These are phyloP conservation scores for Lentinula edodes DNA, from an alignment of 768 basidiomycete genomes.

Conservation along the genomic window DNA sequence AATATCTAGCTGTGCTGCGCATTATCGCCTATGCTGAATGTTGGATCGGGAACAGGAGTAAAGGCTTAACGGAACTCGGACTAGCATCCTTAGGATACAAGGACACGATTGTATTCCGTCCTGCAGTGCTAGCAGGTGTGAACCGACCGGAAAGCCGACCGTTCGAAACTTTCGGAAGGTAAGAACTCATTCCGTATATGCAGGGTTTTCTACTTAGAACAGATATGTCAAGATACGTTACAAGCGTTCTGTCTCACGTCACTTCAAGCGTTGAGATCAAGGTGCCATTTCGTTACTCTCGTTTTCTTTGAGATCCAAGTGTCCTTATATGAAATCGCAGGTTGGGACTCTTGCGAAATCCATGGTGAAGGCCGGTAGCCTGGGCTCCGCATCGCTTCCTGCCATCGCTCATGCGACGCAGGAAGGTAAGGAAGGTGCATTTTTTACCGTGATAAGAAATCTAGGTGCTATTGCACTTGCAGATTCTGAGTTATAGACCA, in stretches of 20 bases:
- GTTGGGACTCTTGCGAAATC: slow-evolving; percentile 48
- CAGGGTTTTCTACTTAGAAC: neutral
- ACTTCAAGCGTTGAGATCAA: slow-evolving; percentile 36
- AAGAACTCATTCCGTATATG: neutral
- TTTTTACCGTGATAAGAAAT: slow-evolving; percentile 56
- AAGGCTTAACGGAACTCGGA: slow-evolving; percentile 68
- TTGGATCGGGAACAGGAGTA: slow-evolving; percentile 39
- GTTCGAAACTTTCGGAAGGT: slow-evolving; percentile 40
- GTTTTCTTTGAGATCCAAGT: neutral
- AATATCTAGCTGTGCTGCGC: no score
- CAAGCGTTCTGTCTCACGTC: slow-evolving; percentile 31
- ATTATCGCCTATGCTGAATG: neutral
- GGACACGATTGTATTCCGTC: slow-evolving; percentile 69
- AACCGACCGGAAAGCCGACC: slow-evolving; percentile 34
- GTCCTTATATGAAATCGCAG: slow-evolving; percentile 21
- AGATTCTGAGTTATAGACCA: neutral
- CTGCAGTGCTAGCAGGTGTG: slow-evolving; percentile 24
- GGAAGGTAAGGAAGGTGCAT: slow-evolving; percentile 28
- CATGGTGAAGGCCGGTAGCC: slow-evolving; percentile 45
- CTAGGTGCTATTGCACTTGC: slow-evolving; percentile 41
- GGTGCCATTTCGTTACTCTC: slow-evolving; percentile 19
- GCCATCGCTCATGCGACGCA: slow-evolving; percentile 35
- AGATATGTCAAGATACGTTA: slow-evolving; percentile 25
- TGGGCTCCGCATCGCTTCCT: slow-evolving; percentile 48
- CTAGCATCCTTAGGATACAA: slow-evolving; percentile 64